Evolutionary conservation across 2,329 filamentous ascomycete genomes (phyloP).

Genomic region (Hypoxylon sp.): DNA sequence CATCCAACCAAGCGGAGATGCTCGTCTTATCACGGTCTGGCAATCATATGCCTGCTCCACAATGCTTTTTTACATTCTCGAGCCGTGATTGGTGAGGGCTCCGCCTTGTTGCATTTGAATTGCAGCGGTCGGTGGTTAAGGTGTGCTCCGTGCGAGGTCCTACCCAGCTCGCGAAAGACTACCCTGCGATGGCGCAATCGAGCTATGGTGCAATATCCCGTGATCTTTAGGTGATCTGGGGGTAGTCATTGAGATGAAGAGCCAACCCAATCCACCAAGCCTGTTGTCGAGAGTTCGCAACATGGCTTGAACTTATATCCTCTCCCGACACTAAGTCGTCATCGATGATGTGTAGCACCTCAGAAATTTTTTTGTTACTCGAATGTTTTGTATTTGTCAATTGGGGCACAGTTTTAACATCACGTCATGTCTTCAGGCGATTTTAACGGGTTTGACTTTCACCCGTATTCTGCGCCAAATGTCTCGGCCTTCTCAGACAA

Average conservation of each 20-base stretch:
- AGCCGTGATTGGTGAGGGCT: slow-evolving; percentile 46
- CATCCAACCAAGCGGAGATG: slow-evolving; percentile 44
- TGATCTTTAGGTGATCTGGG: slow-evolving; percentile 62
- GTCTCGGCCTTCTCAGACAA: slow-evolving; percentile 63
- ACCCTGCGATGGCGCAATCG: slow-evolving; percentile 55
- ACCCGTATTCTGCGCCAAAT: slow-evolving; percentile 66
- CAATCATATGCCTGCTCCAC: slow-evolving; percentile 34
- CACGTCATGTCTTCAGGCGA: slow-evolving; percentile 70
- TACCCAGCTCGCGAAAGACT: slow-evolving; percentile 49
- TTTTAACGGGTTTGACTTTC: slow-evolving; percentile 71
- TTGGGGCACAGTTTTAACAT: slow-evolving; percentile 58
- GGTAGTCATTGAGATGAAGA: slow-evolving; percentile 46
- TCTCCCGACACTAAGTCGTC: slow-evolving; percentile 51
- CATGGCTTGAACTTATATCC: slow-evolving; percentile 47
- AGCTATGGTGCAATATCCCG: slow-evolving; percentile 74
- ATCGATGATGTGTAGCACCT: slow-evolving; percentile 51
- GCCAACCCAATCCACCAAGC: slow-evolving; percentile 47
- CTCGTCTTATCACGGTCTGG: slow-evolving; percentile 44
- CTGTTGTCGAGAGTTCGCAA: slow-evolving; percentile 43
- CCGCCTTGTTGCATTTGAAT: slow-evolving; percentile 40
- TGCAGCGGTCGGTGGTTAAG: slow-evolving; percentile 46
- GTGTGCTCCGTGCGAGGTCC: slow-evolving; percentile 41
- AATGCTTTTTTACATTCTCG: slow-evolving; percentile 15
- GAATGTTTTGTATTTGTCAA: slow-evolving; percentile 49
- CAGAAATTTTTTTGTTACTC: slow-evolving; percentile 45